These are phyloP conservation scores for Torulaspora microellipsoides DNA, from an alignment of 805 yeast genomes.

Conservation along the genomic window DNA sequence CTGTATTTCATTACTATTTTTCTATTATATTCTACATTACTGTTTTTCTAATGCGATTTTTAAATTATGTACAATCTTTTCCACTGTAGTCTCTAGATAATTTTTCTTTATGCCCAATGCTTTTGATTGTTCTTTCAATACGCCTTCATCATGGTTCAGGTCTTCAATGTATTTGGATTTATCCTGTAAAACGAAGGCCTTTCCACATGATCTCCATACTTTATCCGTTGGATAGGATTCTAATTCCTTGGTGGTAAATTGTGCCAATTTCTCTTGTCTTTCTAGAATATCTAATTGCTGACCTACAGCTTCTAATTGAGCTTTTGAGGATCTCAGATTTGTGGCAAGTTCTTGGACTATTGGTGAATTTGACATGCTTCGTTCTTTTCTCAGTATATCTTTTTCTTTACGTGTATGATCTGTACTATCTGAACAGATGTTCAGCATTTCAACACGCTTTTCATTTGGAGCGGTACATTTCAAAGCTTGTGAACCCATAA, in stretches of 20 bases:
- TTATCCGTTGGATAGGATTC: conserved; percentile 42
- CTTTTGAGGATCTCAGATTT: conserved; percentile 25
- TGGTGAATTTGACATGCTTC: conserved; percentile 8
- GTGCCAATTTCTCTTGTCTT: conserved; percentile 43
- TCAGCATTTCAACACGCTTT: no score
- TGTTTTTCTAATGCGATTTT: conserved; percentile 38
- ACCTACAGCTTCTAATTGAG: conserved; percentile 29
- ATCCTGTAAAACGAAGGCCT: conserved; percentile 50
- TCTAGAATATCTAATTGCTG: conserved; percentile 29
- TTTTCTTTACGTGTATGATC: not conserved
- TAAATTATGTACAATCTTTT: conserved; percentile 65
- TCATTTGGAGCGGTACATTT: no score
- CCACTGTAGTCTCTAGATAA: conserved; percentile 71
- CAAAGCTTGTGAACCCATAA: no score
- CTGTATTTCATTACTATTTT: conserved; percentile 2
- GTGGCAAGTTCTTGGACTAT: conserved; percentile 25
- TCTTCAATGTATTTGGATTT: conserved; percentile 44
- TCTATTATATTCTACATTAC: conserved; percentile 1
- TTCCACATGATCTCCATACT: conserved; percentile 87
- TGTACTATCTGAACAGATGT: not conserved
- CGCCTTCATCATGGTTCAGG: conserved; percentile 48
- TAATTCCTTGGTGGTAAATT: conserved; percentile 55
- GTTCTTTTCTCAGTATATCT: no score
- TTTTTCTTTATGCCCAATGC: conserved; percentile 62
- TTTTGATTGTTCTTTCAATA: conserved; percentile 52